Percentiles rank a stretch among this genome's conserved stretches.
Conservation (phyloP, 345 rosid species). For the Aegle marmelos region DNA sequence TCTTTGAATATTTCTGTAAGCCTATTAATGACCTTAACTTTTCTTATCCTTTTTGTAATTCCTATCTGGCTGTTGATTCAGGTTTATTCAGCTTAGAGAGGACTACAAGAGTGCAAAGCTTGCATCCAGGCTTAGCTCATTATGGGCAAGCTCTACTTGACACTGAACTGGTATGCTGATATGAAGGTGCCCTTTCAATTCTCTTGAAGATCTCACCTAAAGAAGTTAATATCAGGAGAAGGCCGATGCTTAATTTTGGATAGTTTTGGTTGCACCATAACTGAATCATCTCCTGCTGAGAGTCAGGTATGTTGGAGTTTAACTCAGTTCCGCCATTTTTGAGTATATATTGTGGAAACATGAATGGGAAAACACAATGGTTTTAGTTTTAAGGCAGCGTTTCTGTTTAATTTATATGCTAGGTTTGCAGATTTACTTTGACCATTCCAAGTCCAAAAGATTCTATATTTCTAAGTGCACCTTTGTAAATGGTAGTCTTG, state of each 20-base stretch:
- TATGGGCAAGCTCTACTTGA: conserved; percentile 76
- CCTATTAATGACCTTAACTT: neutral
- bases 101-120: conserved; percentile 95
- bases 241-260: neutral
- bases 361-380: conserved; percentile 10
- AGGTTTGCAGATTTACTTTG: conserved; percentile 22
- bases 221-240: neutral
- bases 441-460: neutral
- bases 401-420: neutral
- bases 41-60: neutral
- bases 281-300: conserved; percentile 3
- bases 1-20: neutral
- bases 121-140: conserved; percentile 74
- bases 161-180: conserved; percentile 13
- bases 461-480: conserved; percentile 2
- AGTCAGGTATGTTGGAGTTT: conserved; percentile 7
- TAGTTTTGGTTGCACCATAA: conserved; percentile 12
- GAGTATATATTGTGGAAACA: conserved; percentile 18
- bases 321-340: neutral
- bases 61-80: conserved; percentile 25
- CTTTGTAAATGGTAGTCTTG: conserved; percentile 27
- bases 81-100: conserved; percentile 94
- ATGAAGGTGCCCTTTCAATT: neutral
- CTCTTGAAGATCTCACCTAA: conserved; percentile 2
- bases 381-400: neutral